Percentiles rank a stretch among this genome's conserved stretches.
phyloP scores from a whole-genome alignment of 2,329 filamentous ascomycete genomes.

The Rachicladosporium sp. region DNA sequence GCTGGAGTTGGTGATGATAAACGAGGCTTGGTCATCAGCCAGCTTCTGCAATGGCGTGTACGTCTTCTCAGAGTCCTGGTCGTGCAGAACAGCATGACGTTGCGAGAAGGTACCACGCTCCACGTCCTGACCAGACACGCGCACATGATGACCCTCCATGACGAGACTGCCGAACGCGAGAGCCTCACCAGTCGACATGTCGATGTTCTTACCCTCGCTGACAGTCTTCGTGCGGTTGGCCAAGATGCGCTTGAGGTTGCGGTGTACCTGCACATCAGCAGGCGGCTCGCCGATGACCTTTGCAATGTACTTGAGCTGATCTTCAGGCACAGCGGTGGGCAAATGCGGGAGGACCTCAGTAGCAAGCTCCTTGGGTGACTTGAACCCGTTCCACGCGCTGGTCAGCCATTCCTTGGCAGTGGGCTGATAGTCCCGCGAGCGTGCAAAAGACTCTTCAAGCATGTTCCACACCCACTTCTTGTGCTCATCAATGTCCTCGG shows the following conservation, averaged over 20 bases:
- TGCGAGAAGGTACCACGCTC: slow-evolving; percentile 99
- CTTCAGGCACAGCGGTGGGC: slow-evolving; percentile 64
- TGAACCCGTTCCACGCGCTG: slow-evolving; percentile 98
- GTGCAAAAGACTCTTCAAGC: slow-evolving; percentile 93
- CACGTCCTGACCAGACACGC: slow-evolving; percentile 95
- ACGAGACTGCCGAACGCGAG: slow-evolving; percentile 87
- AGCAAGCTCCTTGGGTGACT: slow-evolving; percentile 93
- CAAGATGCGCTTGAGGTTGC: slow-evolving; percentile 95
- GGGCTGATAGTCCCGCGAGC: slow-evolving; percentile 94
- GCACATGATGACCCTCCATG: slow-evolving; percentile 88
- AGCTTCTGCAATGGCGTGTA: slow-evolving; percentile 88
- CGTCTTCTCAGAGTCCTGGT: slow-evolving; percentile 86
- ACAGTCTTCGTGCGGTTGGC: slow-evolving; percentile 82
- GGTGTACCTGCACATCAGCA: slow-evolving; percentile 79
- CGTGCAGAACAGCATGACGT: slow-evolving; percentile 91
- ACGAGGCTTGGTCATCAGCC: slow-evolving; percentile 82
- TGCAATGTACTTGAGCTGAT: slow-evolving; percentile 69
- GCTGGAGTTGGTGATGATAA: slow-evolving; percentile 95
- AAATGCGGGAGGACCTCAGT: slow-evolving; percentile 88
- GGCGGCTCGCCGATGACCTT: slow-evolving; percentile 66
- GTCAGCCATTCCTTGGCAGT: slow-evolving; percentile 97
- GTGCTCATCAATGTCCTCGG: slow-evolving; percentile 84
- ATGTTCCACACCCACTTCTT: slow-evolving; percentile 85
- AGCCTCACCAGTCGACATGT: slow-evolving; percentile 95
- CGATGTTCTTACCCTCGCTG: slow-evolving; percentile 82